phyloP scores from a whole-genome alignment of 2,329 filamentous ascomycete species.

The Calonectria fujianensis region DNA sequence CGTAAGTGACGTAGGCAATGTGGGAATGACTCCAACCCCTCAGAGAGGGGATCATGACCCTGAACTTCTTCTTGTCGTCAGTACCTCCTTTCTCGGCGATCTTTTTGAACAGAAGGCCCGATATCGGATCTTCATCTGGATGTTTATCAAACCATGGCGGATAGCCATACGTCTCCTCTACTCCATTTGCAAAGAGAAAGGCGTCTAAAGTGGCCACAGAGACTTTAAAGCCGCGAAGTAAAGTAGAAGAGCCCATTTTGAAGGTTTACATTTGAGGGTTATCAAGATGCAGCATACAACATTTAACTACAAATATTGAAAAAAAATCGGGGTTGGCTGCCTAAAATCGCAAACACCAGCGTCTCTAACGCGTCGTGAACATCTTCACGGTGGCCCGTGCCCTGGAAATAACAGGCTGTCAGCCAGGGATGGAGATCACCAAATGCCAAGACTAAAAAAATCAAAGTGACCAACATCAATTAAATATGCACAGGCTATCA shows the following conservation, averaged over 20 bases:
- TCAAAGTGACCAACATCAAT: too few species aligned
- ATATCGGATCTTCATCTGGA: constrained; percentile 31
- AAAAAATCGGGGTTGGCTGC: too few species aligned
- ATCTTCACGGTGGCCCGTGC: too few species aligned
- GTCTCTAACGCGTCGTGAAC: too few species aligned
- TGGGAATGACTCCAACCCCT: constrained; percentile 7
- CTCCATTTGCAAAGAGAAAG: constrained; percentile 31
- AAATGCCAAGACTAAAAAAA: too few species aligned
- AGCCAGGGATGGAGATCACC: too few species aligned
- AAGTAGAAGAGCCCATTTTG: constrained; percentile 27
- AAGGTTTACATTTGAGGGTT: neutral
- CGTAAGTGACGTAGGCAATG: constrained; percentile 34
- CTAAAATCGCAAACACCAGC: too few species aligned
- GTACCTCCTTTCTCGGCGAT: constrained; percentile 24
- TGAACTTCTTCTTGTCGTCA: constrained; percentile 29
- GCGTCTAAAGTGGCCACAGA: constrained; percentile 30
- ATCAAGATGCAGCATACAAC: neutral
- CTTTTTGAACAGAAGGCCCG: constrained; percentile 31
- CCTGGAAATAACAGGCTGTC: too few species aligned
- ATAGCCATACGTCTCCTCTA: constrained; percentile 24
- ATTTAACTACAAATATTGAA: too few species aligned
- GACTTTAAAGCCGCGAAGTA: constrained; percentile 37
- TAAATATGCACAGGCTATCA: too few species aligned
- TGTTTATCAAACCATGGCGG: constrained; percentile 27
- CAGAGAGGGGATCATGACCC: constrained; percentile 31